These are phyloP conservation scores for Inga laurina DNA, from an alignment of 306 rosid genomes.

Conservation along the genomic window DNA sequence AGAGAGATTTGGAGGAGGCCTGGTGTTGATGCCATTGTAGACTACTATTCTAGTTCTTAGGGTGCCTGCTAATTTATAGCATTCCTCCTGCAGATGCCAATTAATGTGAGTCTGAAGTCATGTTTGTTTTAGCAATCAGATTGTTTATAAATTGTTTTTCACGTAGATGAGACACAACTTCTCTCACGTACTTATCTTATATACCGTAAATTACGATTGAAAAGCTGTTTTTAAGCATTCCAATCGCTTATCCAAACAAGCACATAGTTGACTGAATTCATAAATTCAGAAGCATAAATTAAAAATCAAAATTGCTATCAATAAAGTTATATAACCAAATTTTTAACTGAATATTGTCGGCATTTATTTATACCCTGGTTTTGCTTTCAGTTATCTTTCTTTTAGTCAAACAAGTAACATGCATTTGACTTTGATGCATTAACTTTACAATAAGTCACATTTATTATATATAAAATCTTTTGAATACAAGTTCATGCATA, in stretches of 20 bases:
- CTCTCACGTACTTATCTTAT: no score
- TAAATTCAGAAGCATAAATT: neutral
- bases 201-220: no score
- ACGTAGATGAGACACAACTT: no score
- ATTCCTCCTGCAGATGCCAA: neutral
- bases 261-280: neutral
- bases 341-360: neutral
- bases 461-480: no score
- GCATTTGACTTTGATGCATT: neutral
- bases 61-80: neutral
- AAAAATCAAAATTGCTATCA: neutral
- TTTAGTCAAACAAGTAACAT: neutral
- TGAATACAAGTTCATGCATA: neutral
- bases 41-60: neutral
- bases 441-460: neutral
- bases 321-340: neutral
- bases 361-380: neutral
- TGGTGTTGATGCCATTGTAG: constrained; percentile 50
- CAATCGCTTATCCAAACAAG: no score
- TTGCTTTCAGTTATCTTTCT: neutral
- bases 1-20: constrained; percentile 29
- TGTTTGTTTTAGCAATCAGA: no score
- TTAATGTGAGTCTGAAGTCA: neutral
- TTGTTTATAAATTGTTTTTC: no score
- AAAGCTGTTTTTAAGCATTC: no score